These are phyloP conservation scores for Tephrocybe sp. DNA, from an alignment of 768 basidiomycete species.

Conservation along the genomic window DNA sequence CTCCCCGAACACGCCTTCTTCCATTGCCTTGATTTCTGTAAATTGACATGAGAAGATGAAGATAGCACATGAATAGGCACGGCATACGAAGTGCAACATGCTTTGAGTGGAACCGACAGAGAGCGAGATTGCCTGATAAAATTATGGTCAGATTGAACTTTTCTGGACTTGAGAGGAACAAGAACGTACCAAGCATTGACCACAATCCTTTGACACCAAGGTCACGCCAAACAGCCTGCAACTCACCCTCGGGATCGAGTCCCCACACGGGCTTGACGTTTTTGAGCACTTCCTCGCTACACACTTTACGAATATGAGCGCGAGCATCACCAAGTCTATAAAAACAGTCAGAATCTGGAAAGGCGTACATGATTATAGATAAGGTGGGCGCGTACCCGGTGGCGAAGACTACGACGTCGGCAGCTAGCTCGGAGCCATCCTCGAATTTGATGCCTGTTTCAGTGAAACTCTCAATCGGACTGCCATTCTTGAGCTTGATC, in stretches of 20 bases:
- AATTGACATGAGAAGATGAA: not conserved
- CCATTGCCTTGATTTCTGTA: constrained; percentile 19
- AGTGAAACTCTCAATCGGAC: constrained; percentile 40
- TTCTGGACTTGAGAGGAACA: not conserved
- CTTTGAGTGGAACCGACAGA: constrained; percentile 60
- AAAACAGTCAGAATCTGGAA: not conserved
- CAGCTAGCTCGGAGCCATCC: constrained; percentile 40
- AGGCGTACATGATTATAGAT: no score
- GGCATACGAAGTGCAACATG: constrained; percentile 60
- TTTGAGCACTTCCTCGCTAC: constrained; percentile 39
- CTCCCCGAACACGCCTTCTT: constrained; percentile 18
- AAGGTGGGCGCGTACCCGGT: constrained; percentile 33
- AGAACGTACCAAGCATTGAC: constrained; percentile 51
- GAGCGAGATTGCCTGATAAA: constrained; percentile 46
- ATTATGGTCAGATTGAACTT: not conserved
- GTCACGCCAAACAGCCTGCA: constrained; percentile 47
- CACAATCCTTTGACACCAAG: constrained; percentile 50
- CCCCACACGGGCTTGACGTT: constrained; percentile 57
- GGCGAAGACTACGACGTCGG: constrained; percentile 50
- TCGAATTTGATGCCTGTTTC: constrained; percentile 41
- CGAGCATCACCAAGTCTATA: constrained; percentile 42
- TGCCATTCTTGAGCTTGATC: constrained; percentile 64
- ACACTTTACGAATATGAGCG: constrained; percentile 35
- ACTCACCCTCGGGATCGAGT: constrained; percentile 59
- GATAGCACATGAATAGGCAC: not conserved